phyloP scores from a whole-genome alignment of 192 early-diverging fungal species.

The Rhizoclosmatium globosum region DNA sequence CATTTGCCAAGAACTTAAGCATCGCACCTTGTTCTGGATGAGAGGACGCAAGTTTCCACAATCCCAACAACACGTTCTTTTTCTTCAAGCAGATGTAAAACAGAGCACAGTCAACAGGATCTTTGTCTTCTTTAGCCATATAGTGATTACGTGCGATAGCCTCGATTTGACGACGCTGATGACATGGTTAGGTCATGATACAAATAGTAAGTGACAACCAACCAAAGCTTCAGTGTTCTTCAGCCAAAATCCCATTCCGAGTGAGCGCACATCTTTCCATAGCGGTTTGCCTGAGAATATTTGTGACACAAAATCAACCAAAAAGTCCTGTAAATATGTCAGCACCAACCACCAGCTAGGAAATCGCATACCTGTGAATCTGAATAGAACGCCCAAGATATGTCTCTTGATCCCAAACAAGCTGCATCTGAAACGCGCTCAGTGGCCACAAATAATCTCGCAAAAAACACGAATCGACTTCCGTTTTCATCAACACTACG shows the following conservation, averaged over 20 bases:
- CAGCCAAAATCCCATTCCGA: conserved; percentile 91
- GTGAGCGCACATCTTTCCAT: conserved; percentile 82
- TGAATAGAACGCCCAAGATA: conserved; percentile 86
- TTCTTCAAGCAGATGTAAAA: conserved; percentile 92
- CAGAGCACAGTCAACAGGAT: conserved; percentile 86
- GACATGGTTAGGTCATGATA: background rate
- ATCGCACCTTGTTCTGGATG: conserved; percentile 90
- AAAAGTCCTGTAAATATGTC: conserved; percentile 58
- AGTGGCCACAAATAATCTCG: conserved; percentile 65
- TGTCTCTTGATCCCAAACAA: conserved; percentile 62
- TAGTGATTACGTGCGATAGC: conserved; percentile 91
- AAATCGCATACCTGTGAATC: conserved; percentile 78
- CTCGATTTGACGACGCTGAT: conserved; percentile 71
- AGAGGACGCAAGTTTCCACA: conserved; percentile 86
- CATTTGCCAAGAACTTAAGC: conserved; percentile 90
- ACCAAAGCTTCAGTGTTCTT: conserved; percentile 76
- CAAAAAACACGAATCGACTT: conserved; percentile 77
- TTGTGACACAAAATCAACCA: conserved; percentile 66
- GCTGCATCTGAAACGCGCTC: background rate
- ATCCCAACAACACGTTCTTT: conserved; percentile 86
- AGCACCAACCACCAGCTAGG: background rate
- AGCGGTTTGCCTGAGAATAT: conserved; percentile 67
- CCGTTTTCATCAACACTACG: conserved; percentile 87
- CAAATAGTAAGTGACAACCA: conserved; percentile 15
- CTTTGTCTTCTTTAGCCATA: conserved; percentile 74